These are phyloP conservation scores for Oryza australiensis DNA, from an alignment of 176 grass and related monocot genomes.

Conservation along the genomic window DNA sequence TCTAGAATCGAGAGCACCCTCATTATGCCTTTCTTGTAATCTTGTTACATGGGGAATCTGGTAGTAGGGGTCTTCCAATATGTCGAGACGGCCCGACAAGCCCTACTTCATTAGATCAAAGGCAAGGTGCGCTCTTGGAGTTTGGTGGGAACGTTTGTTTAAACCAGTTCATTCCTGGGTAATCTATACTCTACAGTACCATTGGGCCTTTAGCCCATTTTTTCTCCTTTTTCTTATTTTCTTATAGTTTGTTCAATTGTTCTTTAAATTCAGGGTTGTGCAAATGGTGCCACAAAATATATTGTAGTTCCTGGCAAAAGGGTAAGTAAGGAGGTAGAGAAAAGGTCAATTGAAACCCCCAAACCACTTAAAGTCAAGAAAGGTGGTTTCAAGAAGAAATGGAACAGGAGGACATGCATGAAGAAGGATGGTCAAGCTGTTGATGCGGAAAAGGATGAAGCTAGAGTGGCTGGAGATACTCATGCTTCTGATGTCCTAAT, in stretches of 20 bases:
- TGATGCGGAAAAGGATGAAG: slow-evolving; percentile 40
- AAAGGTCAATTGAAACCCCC: slow-evolving; percentile 28
- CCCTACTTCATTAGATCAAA: background rate
- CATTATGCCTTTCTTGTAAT: background rate
- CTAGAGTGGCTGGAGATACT: slow-evolving; percentile 32
- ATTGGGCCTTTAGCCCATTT: background rate
- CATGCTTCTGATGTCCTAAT: slow-evolving; percentile 25
- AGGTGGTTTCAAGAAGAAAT: slow-evolving; percentile 64
- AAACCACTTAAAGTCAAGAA: slow-evolving; percentile 74
- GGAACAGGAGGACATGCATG: slow-evolving; percentile 61
- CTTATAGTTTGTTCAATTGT: background rate
- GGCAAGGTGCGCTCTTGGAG: background rate
- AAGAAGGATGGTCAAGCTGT: slow-evolving; percentile 41
- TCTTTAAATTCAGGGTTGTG: background rate
- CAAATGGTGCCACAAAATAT: slow-evolving; percentile 57
- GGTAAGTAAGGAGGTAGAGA: slow-evolving; percentile 56
- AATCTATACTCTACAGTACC: background rate
- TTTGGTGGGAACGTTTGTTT: background rate
- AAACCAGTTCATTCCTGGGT: background rate
- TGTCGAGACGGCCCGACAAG: background rate
- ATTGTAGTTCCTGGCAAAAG: slow-evolving; percentile 70
- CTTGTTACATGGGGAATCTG: background rate
- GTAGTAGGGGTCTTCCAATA: background rate
- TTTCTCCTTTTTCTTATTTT: background rate
- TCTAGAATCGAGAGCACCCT: background rate